Evolutionary conservation across 2,329 filamentous ascomycete species (phyloP).

Genomic region (Alternaria sp.): DNA sequence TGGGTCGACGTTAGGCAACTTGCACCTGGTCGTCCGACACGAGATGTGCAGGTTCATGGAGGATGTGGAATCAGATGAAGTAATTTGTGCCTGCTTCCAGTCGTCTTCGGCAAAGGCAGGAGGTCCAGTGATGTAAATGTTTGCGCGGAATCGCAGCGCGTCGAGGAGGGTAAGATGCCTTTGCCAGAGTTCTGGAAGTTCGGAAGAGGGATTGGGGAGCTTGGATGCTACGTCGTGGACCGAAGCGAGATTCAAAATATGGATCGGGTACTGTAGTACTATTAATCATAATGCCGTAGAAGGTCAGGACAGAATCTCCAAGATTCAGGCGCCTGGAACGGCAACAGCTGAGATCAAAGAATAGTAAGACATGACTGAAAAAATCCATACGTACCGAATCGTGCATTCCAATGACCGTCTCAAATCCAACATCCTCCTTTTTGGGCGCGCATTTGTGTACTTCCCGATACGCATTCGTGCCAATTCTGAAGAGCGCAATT

Average conservation of each 20-base stretch:
- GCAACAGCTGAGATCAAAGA: background rate
- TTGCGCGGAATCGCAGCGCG: conserved; percentile 71
- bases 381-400: conserved; percentile 61
- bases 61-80: conserved; percentile 2
- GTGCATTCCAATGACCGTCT: conserved; percentile 71
- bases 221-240: conserved; percentile 66
- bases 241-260: conserved; percentile 70
- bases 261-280: conserved; percentile 67
- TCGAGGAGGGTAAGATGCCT: conserved; percentile 59
- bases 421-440: conserved; percentile 65
- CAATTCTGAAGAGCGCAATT: conserved; percentile 72
- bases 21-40: conserved; percentile 72
- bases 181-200: conserved; percentile 50
- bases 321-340: background rate
- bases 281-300: background rate
- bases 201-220: conserved; percentile 55
- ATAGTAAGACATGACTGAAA: background rate
- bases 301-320: background rate
- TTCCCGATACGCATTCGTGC: conserved; percentile 63
- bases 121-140: conserved; percentile 71
- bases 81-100: conserved; percentile 64
- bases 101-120: conserved; percentile 71
- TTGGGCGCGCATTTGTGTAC: conserved; percentile 67
- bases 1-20: conserved; percentile 73
- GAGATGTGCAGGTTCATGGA: conserved; percentile 58